These are phyloP conservation scores for Tripidium arundinaceum DNA, from an alignment of 202 grass and related monocot genomes.

Conservation along the genomic window DNA sequence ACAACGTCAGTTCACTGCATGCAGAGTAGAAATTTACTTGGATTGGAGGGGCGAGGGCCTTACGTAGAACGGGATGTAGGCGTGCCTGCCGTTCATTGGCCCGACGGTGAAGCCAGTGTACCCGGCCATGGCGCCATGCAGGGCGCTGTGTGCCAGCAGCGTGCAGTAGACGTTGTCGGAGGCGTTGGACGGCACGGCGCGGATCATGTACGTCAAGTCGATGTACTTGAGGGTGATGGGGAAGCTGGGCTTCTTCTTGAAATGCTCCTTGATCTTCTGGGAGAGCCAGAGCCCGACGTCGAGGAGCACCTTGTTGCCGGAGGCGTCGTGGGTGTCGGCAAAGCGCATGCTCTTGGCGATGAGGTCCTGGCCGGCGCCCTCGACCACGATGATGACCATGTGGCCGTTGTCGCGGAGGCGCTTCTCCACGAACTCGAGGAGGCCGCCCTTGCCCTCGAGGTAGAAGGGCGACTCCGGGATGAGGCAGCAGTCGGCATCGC, in stretches of 20 bases:
- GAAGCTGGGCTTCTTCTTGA: slow-evolving; percentile 53
- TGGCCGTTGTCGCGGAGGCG: slow-evolving; percentile 76
- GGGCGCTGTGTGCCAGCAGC: slow-evolving; percentile 80
- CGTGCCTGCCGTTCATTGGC: slow-evolving; percentile 81
- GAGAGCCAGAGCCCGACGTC: slow-evolving; percentile 91
- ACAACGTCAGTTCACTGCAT: neutral
- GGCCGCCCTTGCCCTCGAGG: slow-evolving; percentile 78
- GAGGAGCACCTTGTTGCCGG: slow-evolving; percentile 74
- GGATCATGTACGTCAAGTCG: slow-evolving; percentile 96
- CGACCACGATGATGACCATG: slow-evolving; percentile 92
- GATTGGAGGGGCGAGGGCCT: neutral
- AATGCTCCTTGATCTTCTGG: slow-evolving; percentile 89
- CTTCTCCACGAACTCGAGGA: slow-evolving; percentile 69
- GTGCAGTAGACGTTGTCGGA: slow-evolving; percentile 96
- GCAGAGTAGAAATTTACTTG: neutral
- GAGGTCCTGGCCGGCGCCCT: slow-evolving; percentile 88
- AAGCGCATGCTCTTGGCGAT: slow-evolving; percentile 56
- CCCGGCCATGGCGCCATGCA: slow-evolving; percentile 94
- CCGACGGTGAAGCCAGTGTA: slow-evolving; percentile 88
- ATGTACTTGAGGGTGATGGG: slow-evolving; percentile 90
- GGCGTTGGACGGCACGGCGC: slow-evolving; percentile 83
- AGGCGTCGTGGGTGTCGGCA: slow-evolving; percentile 62
- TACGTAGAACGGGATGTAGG: slow-evolving; percentile 88
- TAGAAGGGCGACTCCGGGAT: slow-evolving; percentile 90
- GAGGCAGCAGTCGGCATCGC: slow-evolving; percentile 92